Base-by-base conservation (phyloP, 371 early-diverging fungal genomes). In the Mucor saturninus region DNA sequence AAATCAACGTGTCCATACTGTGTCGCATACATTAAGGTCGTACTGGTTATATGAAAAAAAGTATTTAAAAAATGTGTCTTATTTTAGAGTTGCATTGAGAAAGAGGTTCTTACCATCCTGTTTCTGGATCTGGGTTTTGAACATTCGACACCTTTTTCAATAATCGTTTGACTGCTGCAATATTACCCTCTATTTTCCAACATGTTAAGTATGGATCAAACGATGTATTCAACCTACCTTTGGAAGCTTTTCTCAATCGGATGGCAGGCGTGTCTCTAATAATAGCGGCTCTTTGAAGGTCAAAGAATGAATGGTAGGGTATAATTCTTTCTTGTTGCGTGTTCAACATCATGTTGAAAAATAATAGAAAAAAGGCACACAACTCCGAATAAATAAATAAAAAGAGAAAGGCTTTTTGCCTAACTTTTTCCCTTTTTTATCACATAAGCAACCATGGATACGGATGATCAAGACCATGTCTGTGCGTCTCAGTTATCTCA, bases 61-160 rank as follows among this genome's bases (percentile, higher is more conserved):
- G 21, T 5, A 15, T 6, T 9, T 0, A 42, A 42, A 13, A 45
- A 21, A n/a, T 5, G 15, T 43, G 8, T 43, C 46, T 7, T 1
- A 4, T 46, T 46, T 46, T 46, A 8, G n/a, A 21, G 43, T 43
- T 43, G 43, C 14, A 5, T 5, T 43, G 5, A 15, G n/a, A 6
- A 2, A 21, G 15, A 21, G 8, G 8, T 15, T 21, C 9, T 39
- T 76, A 78, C 80, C 72, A 75, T 59, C 82, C 82, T 52, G 71
- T 79, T 45, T 81, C 77, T 37, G 83, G 80, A 39, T 83, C 83
- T 28, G 78, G 76, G 32, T 80, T 79, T 39, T 83, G 83, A 49
- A 83, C 78, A 55, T 80, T 80, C 2, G 62, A 21, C 1, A 79
- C 80, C 59, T 78, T 79, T 42, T 70, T 76, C 1, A 67, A 37